Evolutionary conservation across 352 stramenopile genomes (phyloP).

Genomic region (Phytophthora pistaciae): DNA sequence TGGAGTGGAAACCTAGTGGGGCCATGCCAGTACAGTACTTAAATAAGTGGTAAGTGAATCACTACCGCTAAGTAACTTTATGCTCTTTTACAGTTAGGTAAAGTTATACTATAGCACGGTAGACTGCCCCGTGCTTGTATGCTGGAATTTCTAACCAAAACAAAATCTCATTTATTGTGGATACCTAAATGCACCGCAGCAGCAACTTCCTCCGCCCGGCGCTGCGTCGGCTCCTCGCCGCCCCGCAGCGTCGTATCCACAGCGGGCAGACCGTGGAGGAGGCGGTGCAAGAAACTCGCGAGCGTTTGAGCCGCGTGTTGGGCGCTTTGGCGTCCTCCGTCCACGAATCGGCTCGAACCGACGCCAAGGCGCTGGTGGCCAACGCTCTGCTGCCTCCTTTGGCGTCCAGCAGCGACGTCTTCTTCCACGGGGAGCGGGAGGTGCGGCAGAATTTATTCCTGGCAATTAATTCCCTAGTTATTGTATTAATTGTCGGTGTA

Average conservation of each 20-base stretch:
- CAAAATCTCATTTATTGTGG: no score
- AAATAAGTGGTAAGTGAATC: no score
- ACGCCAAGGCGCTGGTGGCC: slow-evolving; percentile 70
- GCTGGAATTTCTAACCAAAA: no score
- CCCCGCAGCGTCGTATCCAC: slow-evolving; percentile 16
- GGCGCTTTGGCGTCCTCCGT: background rate
- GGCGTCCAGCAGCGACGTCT: slow-evolving; percentile 56
- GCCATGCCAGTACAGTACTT: no score
- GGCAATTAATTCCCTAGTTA: no score
- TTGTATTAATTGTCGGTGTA: background rate
- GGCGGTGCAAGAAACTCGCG: slow-evolving; percentile 32
- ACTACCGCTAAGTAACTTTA: no score
- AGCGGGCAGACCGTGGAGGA: slow-evolving; percentile 23
- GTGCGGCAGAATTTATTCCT: background rate
- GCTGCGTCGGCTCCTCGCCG: background rate
- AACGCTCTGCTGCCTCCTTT: slow-evolving; percentile 54
- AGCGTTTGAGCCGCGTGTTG: slow-evolving; percentile 22
- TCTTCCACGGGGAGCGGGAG: slow-evolving; percentile 58
- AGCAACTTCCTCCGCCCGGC: background rate
- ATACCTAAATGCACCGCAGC: background rate
- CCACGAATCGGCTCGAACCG: slow-evolving; percentile 22
- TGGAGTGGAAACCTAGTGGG: no score
- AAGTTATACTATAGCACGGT: no score
- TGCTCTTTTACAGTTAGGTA: no score
- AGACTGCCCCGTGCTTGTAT: no score